Base-by-base conservation (phyloP, 257 asterid genomes). In the Gentiana dahurica region DNA sequence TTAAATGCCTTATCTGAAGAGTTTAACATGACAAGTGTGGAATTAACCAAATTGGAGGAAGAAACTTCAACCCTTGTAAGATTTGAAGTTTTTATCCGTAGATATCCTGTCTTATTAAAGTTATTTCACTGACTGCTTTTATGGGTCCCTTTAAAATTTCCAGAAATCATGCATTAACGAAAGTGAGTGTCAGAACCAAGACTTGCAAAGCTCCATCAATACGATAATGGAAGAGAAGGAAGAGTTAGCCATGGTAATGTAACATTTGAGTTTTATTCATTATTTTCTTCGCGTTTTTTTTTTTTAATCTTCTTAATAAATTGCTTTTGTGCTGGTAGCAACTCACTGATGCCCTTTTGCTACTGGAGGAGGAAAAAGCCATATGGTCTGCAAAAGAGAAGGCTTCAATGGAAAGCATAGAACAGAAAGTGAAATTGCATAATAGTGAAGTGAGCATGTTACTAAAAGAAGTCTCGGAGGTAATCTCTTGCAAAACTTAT, bases 291-390 rank as follows among this genome's bases (percentile, higher is more conserved):
- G 12, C 61, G 39, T 37, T 39, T 36, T 53, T 44, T 36, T 52
- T 34, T 56, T 47, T 51, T 60, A n/a, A 49, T 63, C 57, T 64
- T 15, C 13, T 53, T 51, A 5, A 55, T 60, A 33, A 5, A 4
- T 13, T 51, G 51, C 37, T 55, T 55, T 45, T 57, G 12, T 34
- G 15, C 58, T 39, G 66, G 66, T 84, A 91, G 98, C 95, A 91
- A 81, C 84, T 91, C 65, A 70, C 85, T 52, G 98, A 85, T 68
- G 95, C 95, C 69, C 94, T 91, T 64, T 72, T 87, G 87, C 73
- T 81, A 15, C 69, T 77, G 86, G 98, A 91, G 77, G 96, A 87
- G 78, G 94, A 87, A 73, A 87, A 87, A 75, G 95, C 88, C 60
- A 77, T 91, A 81, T 87, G 93, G 96, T 71, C 77, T 63, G 80